Evolutionary conservation across 179 eudicot species (phyloP), one percentile per base, ranked within the genome.

Genomic region (Carnegiea gigantea): DNA sequence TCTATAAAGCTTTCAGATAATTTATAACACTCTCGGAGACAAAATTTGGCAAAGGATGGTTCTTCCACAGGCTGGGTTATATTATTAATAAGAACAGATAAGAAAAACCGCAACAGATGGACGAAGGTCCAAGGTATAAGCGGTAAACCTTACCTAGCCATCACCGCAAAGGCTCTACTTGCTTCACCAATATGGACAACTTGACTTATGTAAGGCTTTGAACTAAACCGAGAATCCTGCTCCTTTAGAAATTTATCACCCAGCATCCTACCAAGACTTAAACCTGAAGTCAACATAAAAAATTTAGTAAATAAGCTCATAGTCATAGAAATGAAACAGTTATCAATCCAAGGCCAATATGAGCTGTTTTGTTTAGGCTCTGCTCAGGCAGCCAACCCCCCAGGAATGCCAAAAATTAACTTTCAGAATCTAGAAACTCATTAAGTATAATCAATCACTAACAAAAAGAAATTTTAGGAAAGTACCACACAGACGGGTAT

Each of bases 161-260:
- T 74, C 44, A 97, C 77, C 1, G 95, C 95, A 85, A 91, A 95
- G 74, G 88, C 91, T 62, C 82, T 81, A 80, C 89, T 97, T 83
- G 82, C 85, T 86, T 85, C 89, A 84, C 84, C 84, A 83, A 97
- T 87, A 44, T 80, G 86, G 80, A 90, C 92, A 43, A 85, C 99
- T 87, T 86, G 89, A 87, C 99, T 97, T 43, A 92, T 88, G 72
- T 90, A 97, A 62, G 99, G 99, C 78, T 89, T 87, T 81, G 97
- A 87, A 85, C 98, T 97, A 86, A 97, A 93, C 54, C 99, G 95
- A 84, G 87, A 80, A 81, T 97, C 99, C 82, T 97, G 99, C 89
- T 95, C 95, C 86, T 97, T 97, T 46, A 97, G 89, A 88, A 88
- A 97, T 82, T 97, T 97, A 90, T 97, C 99, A 82, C 98, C 99